phyloP scores from a whole-genome alignment of 208 protist species.

The Dictyostelium gargantuum region DNA sequence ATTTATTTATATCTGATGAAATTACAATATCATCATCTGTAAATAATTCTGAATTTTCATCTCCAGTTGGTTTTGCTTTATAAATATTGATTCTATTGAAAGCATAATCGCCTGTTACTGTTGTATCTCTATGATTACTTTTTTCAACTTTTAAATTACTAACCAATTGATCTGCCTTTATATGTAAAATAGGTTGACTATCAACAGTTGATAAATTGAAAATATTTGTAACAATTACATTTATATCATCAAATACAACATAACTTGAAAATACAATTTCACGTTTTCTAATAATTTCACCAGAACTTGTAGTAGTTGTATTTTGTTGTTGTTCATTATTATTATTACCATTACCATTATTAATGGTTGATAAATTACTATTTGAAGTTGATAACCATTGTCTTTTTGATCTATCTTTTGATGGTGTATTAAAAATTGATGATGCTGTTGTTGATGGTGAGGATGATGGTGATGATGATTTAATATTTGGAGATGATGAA shows the following conservation, averaged over 20 bases:
- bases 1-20: background rate
- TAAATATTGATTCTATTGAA: background rate
- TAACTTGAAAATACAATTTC: background rate
- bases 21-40: background rate
- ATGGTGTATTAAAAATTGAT: background rate
- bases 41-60: background rate
- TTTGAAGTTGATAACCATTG: constrained; percentile 1
- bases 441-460: background rate
- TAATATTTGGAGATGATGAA: background rate
- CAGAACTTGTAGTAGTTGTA: background rate
- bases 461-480: background rate
- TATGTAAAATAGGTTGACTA: background rate
- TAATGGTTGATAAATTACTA: background rate
- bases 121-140: constrained; percentile 2
- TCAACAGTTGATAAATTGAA: background rate
- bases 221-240: constrained; percentile 6
- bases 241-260: background rate
- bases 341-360: background rate
- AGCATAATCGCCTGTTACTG: background rate
- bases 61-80: background rate
- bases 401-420: background rate
- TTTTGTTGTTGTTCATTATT: background rate
- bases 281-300: background rate
- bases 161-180: background rate
- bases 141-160: background rate